These are phyloP conservation scores for Scheffersomyces illinoinensis DNA, from an alignment of 1,139 yeast species.

Conservation along the genomic window DNA sequence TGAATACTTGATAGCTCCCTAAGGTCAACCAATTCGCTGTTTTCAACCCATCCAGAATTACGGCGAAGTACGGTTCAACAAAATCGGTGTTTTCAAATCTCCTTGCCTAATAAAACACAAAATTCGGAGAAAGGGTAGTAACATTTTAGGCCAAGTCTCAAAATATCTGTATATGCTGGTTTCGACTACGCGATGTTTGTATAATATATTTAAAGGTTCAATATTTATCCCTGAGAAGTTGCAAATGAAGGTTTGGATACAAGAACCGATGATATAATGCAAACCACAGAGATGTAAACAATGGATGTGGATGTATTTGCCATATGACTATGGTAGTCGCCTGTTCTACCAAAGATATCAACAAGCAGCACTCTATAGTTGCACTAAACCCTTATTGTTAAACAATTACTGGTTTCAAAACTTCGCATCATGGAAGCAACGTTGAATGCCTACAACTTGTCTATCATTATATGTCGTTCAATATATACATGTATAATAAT, in stretches of 20 bases:
- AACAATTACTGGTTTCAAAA: neutral
- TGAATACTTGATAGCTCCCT: neutral
- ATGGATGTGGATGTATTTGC: no score
- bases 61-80: neutral
- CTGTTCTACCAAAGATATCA: no score
- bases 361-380: no score
- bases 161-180: no score
- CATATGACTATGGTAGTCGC: no score
- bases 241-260: no score
- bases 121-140: neutral
- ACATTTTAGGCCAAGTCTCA: neutral
- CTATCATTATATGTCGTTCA: neutral
- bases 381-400: no score
- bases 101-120: neutral
- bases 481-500: neutral
- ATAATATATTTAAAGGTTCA: no score
- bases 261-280: no score
- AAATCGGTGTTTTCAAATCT: neutral
- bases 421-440: neutral
- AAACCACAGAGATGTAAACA: no score
- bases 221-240: no score
- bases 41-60: neutral
- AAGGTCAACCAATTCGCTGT: neutral
- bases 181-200: no score
- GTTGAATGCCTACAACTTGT: neutral